Evolutionary conservation across 2,329 filamentous ascomycete species (phyloP).

Genomic region (Fusarium sp.): DNA sequence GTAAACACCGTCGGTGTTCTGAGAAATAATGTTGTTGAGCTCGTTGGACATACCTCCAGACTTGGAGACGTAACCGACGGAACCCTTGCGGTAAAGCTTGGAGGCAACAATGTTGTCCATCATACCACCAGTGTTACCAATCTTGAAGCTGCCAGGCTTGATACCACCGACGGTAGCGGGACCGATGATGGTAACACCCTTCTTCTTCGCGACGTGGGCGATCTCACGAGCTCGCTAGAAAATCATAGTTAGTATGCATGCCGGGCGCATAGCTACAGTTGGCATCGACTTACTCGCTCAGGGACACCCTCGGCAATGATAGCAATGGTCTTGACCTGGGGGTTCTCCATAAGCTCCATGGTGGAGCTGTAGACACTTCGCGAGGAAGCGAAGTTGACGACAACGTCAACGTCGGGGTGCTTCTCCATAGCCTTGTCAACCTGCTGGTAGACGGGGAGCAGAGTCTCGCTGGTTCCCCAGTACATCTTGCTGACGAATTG

Average conservation of each 20-base stretch:
- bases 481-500: conserved; percentile 99
- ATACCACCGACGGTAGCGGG: conserved; percentile 99
- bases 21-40: conserved; percentile 98
- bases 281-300: conserved; percentile 79
- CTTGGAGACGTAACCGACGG: conserved; percentile 99
- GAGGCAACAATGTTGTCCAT: conserved; percentile 99
- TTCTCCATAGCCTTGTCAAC: conserved; percentile 93
- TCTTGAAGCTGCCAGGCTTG: conserved; percentile 99
- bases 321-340: conserved; percentile 98
- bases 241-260: conserved; percentile 24
- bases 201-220: conserved; percentile 94
- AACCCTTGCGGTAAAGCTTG: conserved; percentile 99
- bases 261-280: conserved; percentile 9
- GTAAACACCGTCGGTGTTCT: conserved; percentile 97
- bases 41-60: conserved; percentile 99
- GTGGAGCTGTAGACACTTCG: conserved; percentile 99
- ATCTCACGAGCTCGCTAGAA: conserved; percentile 94
- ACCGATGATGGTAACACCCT: conserved; percentile 98
- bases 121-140: conserved; percentile 99
- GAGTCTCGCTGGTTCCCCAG: conserved; percentile 99
- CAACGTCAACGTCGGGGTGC: conserved; percentile 95
- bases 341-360: conserved; percentile 97
- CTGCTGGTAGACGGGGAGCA: conserved; percentile 97
- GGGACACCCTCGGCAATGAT: conserved; percentile 99
- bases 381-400: conserved; percentile 99